phyloP scores from a whole-genome alignment of 2,329 filamentous ascomycete genomes.

The Neopestalotiopsis sp. region DNA sequence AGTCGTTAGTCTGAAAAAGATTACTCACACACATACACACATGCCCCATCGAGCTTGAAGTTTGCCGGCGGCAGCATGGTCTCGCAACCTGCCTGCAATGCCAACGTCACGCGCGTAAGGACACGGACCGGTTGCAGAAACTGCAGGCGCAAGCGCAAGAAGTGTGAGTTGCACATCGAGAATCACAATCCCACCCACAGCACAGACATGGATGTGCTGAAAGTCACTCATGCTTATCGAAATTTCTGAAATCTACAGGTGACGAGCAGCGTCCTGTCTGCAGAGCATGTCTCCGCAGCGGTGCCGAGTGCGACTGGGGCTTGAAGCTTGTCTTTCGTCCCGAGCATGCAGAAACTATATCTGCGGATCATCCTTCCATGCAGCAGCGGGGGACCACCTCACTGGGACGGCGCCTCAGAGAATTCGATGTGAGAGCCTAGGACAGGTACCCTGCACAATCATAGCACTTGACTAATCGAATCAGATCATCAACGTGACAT shows the following conservation, averaged over 20 bases:
- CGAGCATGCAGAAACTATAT: not conserved
- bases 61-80: not conserved
- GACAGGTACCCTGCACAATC: not conserved
- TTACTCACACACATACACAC: no score
- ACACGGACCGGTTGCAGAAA: constrained; percentile 10
- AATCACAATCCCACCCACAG: not conserved
- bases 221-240: not conserved
- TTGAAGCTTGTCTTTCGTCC: constrained; percentile 8
- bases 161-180: not conserved
- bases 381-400: not conserved
- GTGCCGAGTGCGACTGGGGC: not conserved
- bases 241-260: not conserved
- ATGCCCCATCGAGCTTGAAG: no score
- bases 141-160: constrained; percentile 10
- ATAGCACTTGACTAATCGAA: not conserved
- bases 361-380: constrained; percentile 6
- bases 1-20: not conserved
- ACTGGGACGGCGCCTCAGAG: not conserved
- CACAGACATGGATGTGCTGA: not conserved
- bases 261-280: constrained; percentile 2
- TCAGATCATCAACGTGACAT: constrained; percentile 18
- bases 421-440: not conserved
- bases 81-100: not conserved
- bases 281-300: constrained; percentile 3
- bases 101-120: constrained; percentile 3